Conservation (phyloP, 2,329 filamentous ascomycete species). For the Leptographium flavum region DNA sequence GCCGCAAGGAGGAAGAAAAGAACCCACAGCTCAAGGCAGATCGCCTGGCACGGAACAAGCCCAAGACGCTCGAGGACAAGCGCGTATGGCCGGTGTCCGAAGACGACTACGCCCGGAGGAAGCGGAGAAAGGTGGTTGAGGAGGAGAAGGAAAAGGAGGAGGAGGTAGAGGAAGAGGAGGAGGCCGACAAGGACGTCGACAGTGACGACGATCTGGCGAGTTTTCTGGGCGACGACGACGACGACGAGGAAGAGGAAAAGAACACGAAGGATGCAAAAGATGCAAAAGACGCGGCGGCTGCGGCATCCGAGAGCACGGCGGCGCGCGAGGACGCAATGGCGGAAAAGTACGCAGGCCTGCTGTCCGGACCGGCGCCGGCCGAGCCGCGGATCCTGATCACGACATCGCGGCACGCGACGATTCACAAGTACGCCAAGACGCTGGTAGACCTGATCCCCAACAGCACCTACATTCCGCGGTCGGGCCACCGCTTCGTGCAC, state of each 20-base stretch:
- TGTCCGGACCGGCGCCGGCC: conserved; percentile 36
- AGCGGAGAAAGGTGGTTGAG: conserved; percentile 33
- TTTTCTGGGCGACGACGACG: conserved; percentile 17
- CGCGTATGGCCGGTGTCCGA: conserved; percentile 75
- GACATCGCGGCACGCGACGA: conserved; percentile 74
- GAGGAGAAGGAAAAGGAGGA: conserved; percentile 28
- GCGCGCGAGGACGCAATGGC: conserved; percentile 48
- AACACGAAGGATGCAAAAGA: conserved; percentile 20
- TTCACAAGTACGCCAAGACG: conserved; percentile 69
- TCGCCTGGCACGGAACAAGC: conserved; percentile 64
- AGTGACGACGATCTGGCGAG: conserved; percentile 22
- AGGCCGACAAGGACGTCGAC: conserved; percentile 37
- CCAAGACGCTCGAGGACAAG: conserved; percentile 72
- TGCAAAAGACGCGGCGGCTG: neutral
- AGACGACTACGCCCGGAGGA: conserved; percentile 42
- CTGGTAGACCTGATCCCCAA: conserved; percentile 78
- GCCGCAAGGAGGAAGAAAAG: conserved; percentile 74
- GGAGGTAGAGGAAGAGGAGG: conserved; percentile 27
- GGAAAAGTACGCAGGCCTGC: conserved; percentile 48
- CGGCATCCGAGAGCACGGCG: conserved; percentile 19
- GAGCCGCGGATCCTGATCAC: conserved; percentile 58
- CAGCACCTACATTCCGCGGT: conserved; percentile 72
- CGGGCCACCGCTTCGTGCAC: conserved; percentile 58
- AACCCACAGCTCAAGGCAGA: conserved; percentile 62
- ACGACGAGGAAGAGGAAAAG: conserved; percentile 21